These are phyloP conservation scores for Lentinula detonsa DNA, from an alignment of 768 basidiomycete species.

Conservation along the genomic window DNA sequence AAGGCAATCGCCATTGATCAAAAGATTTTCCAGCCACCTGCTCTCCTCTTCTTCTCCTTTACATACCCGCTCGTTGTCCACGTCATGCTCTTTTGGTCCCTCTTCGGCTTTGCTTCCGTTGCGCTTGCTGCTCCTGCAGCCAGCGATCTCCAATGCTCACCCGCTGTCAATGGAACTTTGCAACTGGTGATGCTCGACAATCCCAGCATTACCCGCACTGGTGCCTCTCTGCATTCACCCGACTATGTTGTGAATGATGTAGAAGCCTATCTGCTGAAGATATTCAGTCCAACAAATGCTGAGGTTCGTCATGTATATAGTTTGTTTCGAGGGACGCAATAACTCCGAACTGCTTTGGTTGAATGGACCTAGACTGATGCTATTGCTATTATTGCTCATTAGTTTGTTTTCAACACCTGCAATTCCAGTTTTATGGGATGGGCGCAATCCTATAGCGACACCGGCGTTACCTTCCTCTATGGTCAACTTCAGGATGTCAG, in stretches of 20 bases:
- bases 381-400: background rate
- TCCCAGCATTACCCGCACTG: background rate
- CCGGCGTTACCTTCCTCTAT: background rate
- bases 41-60: background rate
- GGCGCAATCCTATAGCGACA: background rate
- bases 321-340: no score
- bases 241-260: background rate
- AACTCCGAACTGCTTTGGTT: no score
- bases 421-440: background rate
- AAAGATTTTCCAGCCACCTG: background rate
- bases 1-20: background rate
- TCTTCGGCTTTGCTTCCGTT: background rate
- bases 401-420: background rate
- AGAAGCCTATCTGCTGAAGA: background rate
- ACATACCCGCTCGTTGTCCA: background rate
- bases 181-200: conserved; percentile 1
- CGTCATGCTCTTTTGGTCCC: background rate
- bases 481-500: background rate
- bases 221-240: background rate
- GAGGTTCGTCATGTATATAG: background rate
- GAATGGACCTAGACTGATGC: background rate
- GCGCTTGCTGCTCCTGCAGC: background rate
- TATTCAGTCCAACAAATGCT: background rate
- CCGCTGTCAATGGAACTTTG: background rate
- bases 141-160: background rate